phyloP scores from a whole-genome alignment of 495 filamentous ascomycete genomes.

The Neurospora sp. region DNA sequence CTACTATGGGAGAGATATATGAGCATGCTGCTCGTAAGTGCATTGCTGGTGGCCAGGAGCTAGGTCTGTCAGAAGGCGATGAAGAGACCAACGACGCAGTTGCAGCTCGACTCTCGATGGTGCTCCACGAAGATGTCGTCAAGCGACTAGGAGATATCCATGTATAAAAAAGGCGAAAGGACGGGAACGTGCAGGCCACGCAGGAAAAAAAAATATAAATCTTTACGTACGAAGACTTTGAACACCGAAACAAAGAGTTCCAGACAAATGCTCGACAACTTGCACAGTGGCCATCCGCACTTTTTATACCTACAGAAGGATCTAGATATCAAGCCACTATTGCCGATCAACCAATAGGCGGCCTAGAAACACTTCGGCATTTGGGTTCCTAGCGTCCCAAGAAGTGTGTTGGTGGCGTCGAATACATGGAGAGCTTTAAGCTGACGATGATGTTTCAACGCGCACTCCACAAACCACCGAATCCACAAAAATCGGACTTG shows the following conservation, averaged over 20 bases:
- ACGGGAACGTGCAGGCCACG: not conserved
- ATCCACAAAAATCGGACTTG: not conserved
- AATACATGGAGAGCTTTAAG: not conserved
- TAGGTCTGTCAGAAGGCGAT: constrained; percentile 19
- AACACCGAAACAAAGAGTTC: not conserved
- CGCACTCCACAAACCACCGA: not conserved
- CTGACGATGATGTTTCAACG: not conserved
- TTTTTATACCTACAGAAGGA: not conserved
- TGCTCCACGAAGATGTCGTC: constrained; percentile 27
- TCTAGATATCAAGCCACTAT: not conserved
- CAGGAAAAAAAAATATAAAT: not conserved
- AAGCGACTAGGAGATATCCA: constrained; percentile 24
- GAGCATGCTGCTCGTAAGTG: constrained; percentile 23
- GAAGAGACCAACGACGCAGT: constrained; percentile 26
- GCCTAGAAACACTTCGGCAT: not conserved
- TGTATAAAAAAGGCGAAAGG: constrained; percentile 9
- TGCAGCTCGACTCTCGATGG: constrained; percentile 20
- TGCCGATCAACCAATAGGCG: not conserved
- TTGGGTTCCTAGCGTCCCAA: not conserved
- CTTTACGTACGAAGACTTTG: not conserved
- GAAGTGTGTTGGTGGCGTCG: not conserved
- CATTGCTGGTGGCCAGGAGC: constrained; percentile 18
- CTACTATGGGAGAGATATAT: constrained; percentile 23
- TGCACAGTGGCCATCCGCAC: not conserved
- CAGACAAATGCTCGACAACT: not conserved